phyloP scores from a whole-genome alignment of 2,329 filamentous ascomycete genomes.

The Pseudogymnoascus sp. region DNA sequence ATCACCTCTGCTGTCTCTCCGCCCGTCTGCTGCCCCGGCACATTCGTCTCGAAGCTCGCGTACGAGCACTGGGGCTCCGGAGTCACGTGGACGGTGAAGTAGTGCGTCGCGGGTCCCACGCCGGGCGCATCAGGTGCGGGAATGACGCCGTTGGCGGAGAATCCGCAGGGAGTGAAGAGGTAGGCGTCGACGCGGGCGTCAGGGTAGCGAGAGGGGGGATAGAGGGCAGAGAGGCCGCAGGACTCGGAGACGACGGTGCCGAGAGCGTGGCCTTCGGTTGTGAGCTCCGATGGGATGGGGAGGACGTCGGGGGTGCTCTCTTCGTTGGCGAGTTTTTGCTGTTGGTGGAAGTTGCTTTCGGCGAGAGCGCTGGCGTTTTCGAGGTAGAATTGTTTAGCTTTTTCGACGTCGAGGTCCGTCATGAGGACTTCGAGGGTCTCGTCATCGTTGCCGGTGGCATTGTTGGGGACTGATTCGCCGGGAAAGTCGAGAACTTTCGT shows the following conservation, averaged over 20 bases:
- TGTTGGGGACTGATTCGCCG: slow-evolving; percentile 15
- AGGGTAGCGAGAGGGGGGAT: slow-evolving; percentile 77
- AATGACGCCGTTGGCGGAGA: slow-evolving; percentile 92
- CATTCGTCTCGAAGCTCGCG: slow-evolving; percentile 96
- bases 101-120: slow-evolving; percentile 52
- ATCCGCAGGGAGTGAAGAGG: slow-evolving; percentile 92
- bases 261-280: slow-evolving; percentile 87
- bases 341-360: slow-evolving; percentile 60
- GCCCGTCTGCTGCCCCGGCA: slow-evolving; percentile 79
- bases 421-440: slow-evolving; percentile 70
- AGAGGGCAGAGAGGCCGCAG: slow-evolving; percentile 83
- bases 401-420: slow-evolving; percentile 61
- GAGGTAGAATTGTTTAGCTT: slow-evolving; percentile 65
- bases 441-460: slow-evolving; percentile 41
- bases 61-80: slow-evolving; percentile 96
- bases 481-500: slow-evolving; percentile 28
- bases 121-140: slow-evolving; percentile 54
- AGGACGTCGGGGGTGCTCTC: slow-evolving; percentile 54
- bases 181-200: slow-evolving; percentile 93
- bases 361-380: slow-evolving; percentile 85
- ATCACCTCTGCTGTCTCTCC: slow-evolving; percentile 86
- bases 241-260: slow-evolving; percentile 86
- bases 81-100: slow-evolving; percentile 97
- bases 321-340: slow-evolving; percentile 49
- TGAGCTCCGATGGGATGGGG: slow-evolving; percentile 62